Conservation (phyloP, 441 rosid species). For the Aquilaria agallochum region DNA sequence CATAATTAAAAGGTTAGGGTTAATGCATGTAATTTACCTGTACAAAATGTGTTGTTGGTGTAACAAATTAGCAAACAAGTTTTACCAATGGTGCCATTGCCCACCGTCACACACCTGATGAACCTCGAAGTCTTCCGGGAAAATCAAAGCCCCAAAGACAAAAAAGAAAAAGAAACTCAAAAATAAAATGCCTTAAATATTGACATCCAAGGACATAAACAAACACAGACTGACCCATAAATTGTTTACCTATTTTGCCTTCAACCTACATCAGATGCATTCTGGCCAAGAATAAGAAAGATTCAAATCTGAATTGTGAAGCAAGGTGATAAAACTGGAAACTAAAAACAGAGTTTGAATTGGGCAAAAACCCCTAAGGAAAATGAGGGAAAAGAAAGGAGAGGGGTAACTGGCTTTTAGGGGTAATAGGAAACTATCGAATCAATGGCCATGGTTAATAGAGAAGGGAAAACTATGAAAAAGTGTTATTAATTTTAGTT, state of each 20-base stretch:
- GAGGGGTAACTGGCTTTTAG: background rate
- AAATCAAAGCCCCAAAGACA: background rate
- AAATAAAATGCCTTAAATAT: slow-evolving; percentile 53
- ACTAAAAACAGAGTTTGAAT: slow-evolving; percentile 10
- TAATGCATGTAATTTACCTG: slow-evolving; percentile 16
- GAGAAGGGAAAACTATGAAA: too few relatives aligned
- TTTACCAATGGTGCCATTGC: slow-evolving; percentile 73
- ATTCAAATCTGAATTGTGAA: too few relatives aligned
- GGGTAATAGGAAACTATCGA: background rate
- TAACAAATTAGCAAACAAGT: slow-evolving; percentile 66
- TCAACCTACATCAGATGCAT: slow-evolving; percentile 26
- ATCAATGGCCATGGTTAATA: too few relatives aligned
- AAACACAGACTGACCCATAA: slow-evolving; percentile 10
- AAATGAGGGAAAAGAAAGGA: slow-evolving; percentile 6
- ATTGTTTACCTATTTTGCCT: slow-evolving; percentile 10
- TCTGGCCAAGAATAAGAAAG: slow-evolving; percentile 11
- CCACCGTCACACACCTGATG: slow-evolving; percentile 72
- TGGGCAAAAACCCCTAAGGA: slow-evolving; percentile 11
- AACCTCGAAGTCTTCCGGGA: slow-evolving; percentile 46
- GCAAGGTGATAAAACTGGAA: slow-evolving; percentile 3
- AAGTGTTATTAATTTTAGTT: too few relatives aligned
- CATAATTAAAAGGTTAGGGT: too few relatives aligned
- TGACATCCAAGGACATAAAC: slow-evolving; percentile 52
- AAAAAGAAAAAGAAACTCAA: background rate
- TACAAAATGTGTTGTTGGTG: slow-evolving; percentile 73